Conservation (phyloP, 148 eudicot genomes). For the Camellia lanceoleosa region DNA sequence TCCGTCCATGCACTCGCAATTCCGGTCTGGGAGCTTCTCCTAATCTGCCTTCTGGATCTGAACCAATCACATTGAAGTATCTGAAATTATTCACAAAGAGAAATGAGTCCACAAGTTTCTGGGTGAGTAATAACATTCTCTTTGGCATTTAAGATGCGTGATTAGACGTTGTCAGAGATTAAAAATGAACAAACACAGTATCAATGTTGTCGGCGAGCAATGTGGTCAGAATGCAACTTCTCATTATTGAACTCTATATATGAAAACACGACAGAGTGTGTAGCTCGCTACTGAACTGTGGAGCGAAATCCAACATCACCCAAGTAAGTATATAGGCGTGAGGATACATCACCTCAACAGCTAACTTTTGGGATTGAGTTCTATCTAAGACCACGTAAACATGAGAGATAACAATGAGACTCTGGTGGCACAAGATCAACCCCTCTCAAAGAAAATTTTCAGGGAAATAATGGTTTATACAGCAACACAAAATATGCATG, state of each 20-base stretch:
- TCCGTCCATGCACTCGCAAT: conserved; percentile 84
- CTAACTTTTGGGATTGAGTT: background rate
- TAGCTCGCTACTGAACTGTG: too few species aligned
- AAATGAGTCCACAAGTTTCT: conserved; percentile 2
- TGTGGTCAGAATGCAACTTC: background rate
- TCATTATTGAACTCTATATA: background rate
- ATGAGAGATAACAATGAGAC: background rate
- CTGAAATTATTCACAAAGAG: conserved; percentile 32
- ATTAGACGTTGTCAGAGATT: too few species aligned
- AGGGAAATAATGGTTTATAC: background rate
- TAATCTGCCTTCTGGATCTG: conserved; percentile 89
- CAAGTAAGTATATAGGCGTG: too few species aligned
- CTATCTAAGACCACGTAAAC: background rate
- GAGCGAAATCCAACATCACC: too few species aligned
- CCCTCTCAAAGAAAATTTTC: background rate
- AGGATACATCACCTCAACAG: too few species aligned
- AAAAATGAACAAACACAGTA: too few species aligned
- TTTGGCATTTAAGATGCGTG: background rate
- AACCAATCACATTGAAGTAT: conserved; percentile 96
- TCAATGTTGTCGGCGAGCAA: too few species aligned
- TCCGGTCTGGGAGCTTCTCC: conserved; percentile 99
- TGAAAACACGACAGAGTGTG: too few species aligned
- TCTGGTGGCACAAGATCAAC: background rate
- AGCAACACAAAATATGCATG: background rate
- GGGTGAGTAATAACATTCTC: background rate